Evolutionary conservation across 1,139 yeast species (phyloP).

Genomic region (Candida sp.): DNA sequence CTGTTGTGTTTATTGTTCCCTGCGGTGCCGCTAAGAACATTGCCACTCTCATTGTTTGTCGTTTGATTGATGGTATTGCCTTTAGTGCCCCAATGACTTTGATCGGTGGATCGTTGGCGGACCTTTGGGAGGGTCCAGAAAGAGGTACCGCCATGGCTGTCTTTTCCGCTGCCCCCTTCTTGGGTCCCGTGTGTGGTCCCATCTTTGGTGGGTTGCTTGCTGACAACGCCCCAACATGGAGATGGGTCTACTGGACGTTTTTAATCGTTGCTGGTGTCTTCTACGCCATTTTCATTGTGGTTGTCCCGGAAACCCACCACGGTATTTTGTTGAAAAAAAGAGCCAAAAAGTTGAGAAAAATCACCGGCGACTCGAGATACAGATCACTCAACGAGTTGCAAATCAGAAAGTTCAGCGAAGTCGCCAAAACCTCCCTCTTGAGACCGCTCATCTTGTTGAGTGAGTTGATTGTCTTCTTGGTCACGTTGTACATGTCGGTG

Average conservation of each 20-base stretch:
- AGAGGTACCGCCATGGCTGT: slow-evolving; percentile 80
- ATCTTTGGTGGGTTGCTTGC: slow-evolving; percentile 74
- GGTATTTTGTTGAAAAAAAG: slow-evolving; percentile 53
- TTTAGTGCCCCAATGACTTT: slow-evolving; percentile 82
- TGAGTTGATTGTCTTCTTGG: slow-evolving; percentile 60
- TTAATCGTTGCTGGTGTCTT: slow-evolving; percentile 61
- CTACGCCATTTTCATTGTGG: slow-evolving; percentile 37
- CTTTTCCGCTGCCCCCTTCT: slow-evolving; percentile 42
- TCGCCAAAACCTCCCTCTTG: slow-evolving; percentile 50
- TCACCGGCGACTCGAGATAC: slow-evolving; percentile 58
- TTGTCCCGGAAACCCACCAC: slow-evolving; percentile 65
- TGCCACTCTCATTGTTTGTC: slow-evolving; percentile 67
- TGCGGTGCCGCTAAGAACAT: slow-evolving; percentile 76
- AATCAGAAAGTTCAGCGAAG: slow-evolving; percentile 39
- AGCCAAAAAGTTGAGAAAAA: slow-evolving; percentile 55
- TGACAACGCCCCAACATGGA: slow-evolving; percentile 68
- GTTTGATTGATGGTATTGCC: slow-evolving; percentile 73
- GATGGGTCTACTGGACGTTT: slow-evolving; percentile 76
- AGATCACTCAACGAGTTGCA: slow-evolving; percentile 52
- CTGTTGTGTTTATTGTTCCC: slow-evolving; percentile 70
- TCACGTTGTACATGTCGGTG: slow-evolving; percentile 64
- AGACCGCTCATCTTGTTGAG: slow-evolving; percentile 53
- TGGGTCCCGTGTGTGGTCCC: slow-evolving; percentile 64
- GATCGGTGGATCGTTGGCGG: slow-evolving; percentile 81
- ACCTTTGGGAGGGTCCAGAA: slow-evolving; percentile 65